These are phyloP conservation scores for Trichocladium uniseriatum DNA, from an alignment of 495 filamentous ascomycete species.

Conservation along the genomic window DNA sequence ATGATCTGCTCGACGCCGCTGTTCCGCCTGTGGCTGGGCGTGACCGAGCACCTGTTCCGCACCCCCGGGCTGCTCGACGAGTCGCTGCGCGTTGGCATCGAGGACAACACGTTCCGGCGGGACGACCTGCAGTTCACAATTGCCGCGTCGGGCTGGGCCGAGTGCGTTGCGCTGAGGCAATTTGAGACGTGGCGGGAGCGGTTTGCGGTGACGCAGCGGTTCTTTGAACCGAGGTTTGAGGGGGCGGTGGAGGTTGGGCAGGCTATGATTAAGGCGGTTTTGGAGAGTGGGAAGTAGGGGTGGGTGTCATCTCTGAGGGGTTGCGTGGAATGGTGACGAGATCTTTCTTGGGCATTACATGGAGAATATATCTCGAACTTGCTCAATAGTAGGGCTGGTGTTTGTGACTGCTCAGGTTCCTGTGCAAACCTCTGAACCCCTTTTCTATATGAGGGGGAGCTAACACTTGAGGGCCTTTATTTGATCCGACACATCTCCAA, in stretches of 20 bases:
- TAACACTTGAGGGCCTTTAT: no score
- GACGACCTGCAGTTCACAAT: slow-evolving; percentile 98
- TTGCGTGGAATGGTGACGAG: neutral
- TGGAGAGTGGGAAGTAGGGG: slow-evolving; percentile 67
- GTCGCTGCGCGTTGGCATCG: slow-evolving; percentile 71
- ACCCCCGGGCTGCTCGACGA: slow-evolving; percentile 77
- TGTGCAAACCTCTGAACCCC: no score
- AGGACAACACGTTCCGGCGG: slow-evolving; percentile 76
- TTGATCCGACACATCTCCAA: no score
- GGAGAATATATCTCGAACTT: no score
- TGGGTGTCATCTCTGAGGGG: no score
- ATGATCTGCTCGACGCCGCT: slow-evolving; percentile 99
- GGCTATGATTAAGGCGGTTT: slow-evolving; percentile 92
- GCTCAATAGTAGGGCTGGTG: no score
- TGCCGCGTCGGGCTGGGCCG: slow-evolving; percentile 88
- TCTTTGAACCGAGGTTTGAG: slow-evolving; percentile 81
- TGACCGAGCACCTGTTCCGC: slow-evolving; percentile 93
- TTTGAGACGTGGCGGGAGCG: slow-evolving; percentile 84
- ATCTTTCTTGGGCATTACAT: no score
- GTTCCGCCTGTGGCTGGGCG: slow-evolving; percentile 95
- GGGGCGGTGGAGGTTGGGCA: slow-evolving; percentile 82
- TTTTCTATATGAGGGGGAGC: no score
- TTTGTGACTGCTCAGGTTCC: no score
- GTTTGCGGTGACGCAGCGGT: slow-evolving; percentile 78
- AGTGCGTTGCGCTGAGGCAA: slow-evolving; percentile 80